These are phyloP conservation scores for Asterochloris sp. DNA, from an alignment of 139 green algal species.

Conservation along the genomic window DNA sequence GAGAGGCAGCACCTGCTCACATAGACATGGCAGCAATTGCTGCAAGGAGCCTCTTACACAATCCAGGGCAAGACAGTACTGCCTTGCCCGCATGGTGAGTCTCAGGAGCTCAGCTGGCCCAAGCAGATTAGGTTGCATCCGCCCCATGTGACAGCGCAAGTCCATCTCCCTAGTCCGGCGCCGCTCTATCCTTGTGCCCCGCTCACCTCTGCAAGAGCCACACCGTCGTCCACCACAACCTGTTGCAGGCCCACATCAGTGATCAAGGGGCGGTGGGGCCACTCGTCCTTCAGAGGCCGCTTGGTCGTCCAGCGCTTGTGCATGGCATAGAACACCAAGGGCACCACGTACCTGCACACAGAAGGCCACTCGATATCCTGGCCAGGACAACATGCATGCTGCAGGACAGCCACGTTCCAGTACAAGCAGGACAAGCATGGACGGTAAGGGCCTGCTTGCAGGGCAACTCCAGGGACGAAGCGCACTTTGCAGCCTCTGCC, in stretches of 20 bases:
- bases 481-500: no score
- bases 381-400: no score
- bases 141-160: neutral
- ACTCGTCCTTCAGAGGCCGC: conserved; percentile 49
- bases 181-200: neutral
- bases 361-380: no score
- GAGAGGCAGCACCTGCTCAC: neutral
- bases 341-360: conserved; percentile 62
- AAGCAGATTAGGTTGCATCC: neutral
- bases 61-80: no score
- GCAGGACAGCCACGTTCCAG: no score
- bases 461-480: no score
- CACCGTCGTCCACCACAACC: conserved; percentile 9
- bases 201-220: neutral
- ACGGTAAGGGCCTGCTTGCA: no score
- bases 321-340: conserved; percentile 82
- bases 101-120: neutral
- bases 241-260: conserved; percentile 8
- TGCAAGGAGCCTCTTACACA: neutral
- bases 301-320: conserved; percentile 67
- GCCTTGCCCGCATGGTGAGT: neutral
- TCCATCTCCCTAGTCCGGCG: neutral
- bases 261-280: conserved; percentile 6
- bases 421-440: no score
- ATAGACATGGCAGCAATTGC: neutral